Conservation (phyloP, 2,329 filamentous ascomycete species). For the Epichloe aotearoae region DNA sequence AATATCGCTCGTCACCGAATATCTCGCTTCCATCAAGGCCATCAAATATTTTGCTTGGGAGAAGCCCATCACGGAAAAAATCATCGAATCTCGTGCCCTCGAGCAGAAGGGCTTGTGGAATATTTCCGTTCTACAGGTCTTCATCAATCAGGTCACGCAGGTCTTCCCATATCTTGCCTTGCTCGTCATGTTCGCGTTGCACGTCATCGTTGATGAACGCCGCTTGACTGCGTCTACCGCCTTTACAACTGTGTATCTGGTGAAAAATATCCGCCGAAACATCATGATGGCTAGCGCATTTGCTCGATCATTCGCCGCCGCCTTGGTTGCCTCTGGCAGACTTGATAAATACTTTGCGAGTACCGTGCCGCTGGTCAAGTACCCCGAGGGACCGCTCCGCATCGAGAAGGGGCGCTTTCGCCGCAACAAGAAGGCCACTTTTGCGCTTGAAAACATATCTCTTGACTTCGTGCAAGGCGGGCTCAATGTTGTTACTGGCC, state of each 20-base stretch:
- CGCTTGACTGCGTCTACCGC: constrained; percentile 41
- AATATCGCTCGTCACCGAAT: constrained; percentile 44
- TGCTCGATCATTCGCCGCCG: constrained; percentile 21
- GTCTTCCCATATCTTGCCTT: constrained; percentile 38
- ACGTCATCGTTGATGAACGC: constrained; percentile 33
- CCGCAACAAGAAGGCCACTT: constrained; percentile 35
- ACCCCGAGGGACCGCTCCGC: constrained; percentile 30
- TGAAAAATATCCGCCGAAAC: constrained; percentile 39
- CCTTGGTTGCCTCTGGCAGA: constrained; percentile 32
- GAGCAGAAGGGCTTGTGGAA: constrained; percentile 44
- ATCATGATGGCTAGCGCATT: constrained; percentile 35
- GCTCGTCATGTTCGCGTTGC: constrained; percentile 39
- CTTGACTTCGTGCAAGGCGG: constrained; percentile 40
- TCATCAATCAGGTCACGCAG: constrained; percentile 36
- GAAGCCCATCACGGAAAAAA: constrained; percentile 33
- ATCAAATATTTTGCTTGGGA: constrained; percentile 52
- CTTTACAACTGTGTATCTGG: constrained; percentile 41
- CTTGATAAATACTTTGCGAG: constrained; percentile 41
- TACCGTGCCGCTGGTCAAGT: constrained; percentile 32
- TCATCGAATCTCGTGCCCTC: constrained; percentile 32
- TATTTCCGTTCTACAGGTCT: constrained; percentile 32
- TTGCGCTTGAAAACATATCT: constrained; percentile 33
- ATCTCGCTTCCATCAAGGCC: constrained; percentile 41
- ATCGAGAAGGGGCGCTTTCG: constrained; percentile 32
- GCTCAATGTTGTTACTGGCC: constrained; percentile 40